Conservation (phyloP, 148 eudicot species). For the Arbutus unedo region DNA sequence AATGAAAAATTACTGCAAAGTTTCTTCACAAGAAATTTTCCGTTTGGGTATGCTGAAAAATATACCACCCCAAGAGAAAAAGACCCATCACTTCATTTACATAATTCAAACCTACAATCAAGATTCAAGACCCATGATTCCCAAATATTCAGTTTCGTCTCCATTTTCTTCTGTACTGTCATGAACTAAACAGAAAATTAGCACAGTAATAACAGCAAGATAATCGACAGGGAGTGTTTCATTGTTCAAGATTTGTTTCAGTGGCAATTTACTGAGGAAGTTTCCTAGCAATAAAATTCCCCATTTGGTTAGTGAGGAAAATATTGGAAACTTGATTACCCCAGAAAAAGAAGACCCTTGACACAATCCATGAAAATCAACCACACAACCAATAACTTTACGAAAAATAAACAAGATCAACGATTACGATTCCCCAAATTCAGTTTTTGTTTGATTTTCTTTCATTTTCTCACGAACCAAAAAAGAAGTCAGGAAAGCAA, state of each 20-base stretch:
- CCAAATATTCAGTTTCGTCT: neutral
- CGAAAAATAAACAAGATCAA: neutral
- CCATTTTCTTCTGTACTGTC: neutral
- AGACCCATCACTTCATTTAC: neutral
- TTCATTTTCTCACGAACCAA: neutral
- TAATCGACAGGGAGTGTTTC: neutral
- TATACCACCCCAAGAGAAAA: neutral
- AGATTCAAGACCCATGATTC: too few relatives aligned
- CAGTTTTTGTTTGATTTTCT: neutral
- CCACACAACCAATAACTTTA: neutral
- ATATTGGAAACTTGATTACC: neutral
- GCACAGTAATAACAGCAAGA: neutral
- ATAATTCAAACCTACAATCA: neutral
- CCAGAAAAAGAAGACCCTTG: neutral
- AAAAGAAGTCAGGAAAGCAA: neutral
- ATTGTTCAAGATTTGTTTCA: neutral
- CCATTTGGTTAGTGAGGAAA: neutral
- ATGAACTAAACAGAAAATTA: conserved; percentile 12
- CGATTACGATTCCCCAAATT: neutral
- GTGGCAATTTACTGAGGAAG: neutral
- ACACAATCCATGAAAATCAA: neutral
- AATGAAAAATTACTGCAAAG: neutral
- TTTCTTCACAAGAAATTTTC: neutral
- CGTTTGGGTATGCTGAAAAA: neutral
- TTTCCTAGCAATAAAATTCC: neutral